A percentile compares a stretch with the other conserved stretches of the same genome.
Conservation (phyloP, 2,329 filamentous ascomycete species). For the Elsinoe perseae region DNA sequence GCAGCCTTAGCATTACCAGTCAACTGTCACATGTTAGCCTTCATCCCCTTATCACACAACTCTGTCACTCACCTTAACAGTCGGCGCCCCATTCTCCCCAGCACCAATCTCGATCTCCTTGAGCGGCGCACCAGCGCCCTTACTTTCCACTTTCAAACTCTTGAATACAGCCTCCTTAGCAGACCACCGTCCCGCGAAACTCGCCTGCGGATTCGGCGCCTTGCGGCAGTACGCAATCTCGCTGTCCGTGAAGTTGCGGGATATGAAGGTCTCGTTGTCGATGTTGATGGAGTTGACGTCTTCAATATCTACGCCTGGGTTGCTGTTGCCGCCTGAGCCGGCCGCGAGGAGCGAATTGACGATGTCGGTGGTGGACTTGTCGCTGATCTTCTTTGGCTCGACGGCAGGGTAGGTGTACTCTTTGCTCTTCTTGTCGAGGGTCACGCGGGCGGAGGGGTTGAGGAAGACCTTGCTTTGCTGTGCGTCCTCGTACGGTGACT, state of each 20-base stretch:
- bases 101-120: constrained; percentile 90
- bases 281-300: constrained; percentile 81
- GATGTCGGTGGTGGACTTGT: constrained; percentile 63
- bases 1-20: constrained; percentile 75
- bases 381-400: constrained; percentile 56
- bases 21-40: constrained; percentile 50
- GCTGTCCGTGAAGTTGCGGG: constrained; percentile 82
- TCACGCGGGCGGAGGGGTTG: constrained; percentile 84
- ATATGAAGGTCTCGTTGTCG: constrained; percentile 84
- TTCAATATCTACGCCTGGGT: constrained; percentile 91
- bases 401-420: constrained; percentile 65
- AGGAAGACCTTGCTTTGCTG: constrained; percentile 84
- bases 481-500: constrained; percentile 81
- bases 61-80: constrained; percentile 64
- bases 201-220: constrained; percentile 72
- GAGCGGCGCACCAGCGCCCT: constrained; percentile 80
- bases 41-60: neutral
- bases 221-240: constrained; percentile 84
- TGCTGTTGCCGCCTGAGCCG: constrained; percentile 52
- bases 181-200: constrained; percentile 91
- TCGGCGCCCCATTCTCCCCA: constrained; percentile 72
- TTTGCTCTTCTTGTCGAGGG: constrained; percentile 76
- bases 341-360: constrained; percentile 68
- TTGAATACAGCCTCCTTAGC: constrained; percentile 99
- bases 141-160: constrained; percentile 76